A percentile compares a stretch with the other conserved stretches of the same genome.
Conservation (phyloP, 2,329 filamentous ascomycete species). For the Byssoonygena ceratinophila region DNA sequence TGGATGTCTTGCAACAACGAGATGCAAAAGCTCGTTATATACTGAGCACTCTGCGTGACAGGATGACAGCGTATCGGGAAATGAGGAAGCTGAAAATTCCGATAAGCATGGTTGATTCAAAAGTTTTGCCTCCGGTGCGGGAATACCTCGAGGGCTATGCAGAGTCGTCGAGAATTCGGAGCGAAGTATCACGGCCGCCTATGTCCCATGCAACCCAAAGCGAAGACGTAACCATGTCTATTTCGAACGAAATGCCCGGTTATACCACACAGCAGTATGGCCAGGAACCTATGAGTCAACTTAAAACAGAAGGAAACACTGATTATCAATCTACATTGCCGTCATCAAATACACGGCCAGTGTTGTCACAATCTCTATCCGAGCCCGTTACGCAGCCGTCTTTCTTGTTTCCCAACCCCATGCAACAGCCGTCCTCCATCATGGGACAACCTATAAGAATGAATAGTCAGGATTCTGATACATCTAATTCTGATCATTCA, state of each 20-base stretch:
- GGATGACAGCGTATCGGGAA: constrained; percentile 24
- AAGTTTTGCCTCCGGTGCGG: constrained; percentile 1
- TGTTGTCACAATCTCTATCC: neutral
- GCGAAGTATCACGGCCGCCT: neutral
- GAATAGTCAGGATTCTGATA: neutral
- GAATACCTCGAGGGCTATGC: neutral
- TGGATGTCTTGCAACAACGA: constrained; percentile 24
- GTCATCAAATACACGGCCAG: neutral
- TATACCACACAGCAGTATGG: neutral
- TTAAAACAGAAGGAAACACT: too few species aligned
- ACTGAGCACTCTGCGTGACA: constrained; percentile 50
- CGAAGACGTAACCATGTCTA: neutral
- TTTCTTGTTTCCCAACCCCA: neutral
- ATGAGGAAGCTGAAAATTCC: constrained; percentile 24
- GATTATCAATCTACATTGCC: neutral
- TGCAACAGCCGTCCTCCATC: neutral
- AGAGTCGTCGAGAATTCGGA: neutral
- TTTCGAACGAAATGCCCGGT: neutral
- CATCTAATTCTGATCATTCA: constrained; percentile 14
- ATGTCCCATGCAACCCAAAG: neutral
- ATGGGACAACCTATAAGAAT: neutral
- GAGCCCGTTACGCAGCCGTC: neutral
- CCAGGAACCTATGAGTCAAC: neutral
- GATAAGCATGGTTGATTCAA: constrained; percentile 15
- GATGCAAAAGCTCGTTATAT: constrained; percentile 52